Evolutionary conservation across 352 stramenopile species (phyloP).

Genomic region (Pythium vanterpoolii): DNA sequence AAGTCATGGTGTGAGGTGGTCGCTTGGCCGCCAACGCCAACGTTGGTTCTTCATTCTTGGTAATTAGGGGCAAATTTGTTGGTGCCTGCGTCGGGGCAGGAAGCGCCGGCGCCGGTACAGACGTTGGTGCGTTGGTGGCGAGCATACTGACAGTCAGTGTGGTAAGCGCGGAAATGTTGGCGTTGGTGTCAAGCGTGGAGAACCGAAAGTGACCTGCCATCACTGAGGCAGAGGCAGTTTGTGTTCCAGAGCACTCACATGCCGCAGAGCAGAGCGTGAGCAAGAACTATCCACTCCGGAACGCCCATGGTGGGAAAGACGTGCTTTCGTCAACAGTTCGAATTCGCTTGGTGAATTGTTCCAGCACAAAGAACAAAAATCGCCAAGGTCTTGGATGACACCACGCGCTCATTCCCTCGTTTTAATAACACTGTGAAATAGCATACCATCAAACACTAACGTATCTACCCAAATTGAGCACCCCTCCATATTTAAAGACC

Average conservation of each 20-base stretch:
- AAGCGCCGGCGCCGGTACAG: background rate
- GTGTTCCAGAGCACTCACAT: background rate
- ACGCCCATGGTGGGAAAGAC: slow-evolving; percentile 6
- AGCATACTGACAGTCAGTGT: too few relatives aligned
- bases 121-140: background rate
- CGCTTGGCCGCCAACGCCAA: background rate
- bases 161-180: background rate
- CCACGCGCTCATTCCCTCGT: too few relatives aligned
- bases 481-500: too few relatives aligned
- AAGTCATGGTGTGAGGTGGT: background rate
- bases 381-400: background rate
- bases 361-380: too few relatives aligned
- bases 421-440: too few relatives aligned
- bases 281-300: background rate
- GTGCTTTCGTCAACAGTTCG: slow-evolving; percentile 16
- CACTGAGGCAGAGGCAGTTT: background rate
- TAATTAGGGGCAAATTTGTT: background rate
- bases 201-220: background rate
- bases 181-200: background rate
- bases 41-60: background rate
- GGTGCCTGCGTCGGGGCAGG: background rate
- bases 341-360: background rate
- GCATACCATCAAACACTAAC: too few relatives aligned
- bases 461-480: too few relatives aligned
- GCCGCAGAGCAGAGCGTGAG: too few relatives aligned